Evolutionary conservation across 208 protist species (phyloP).

Genomic region (Trypanosoma boissoni): DNA sequence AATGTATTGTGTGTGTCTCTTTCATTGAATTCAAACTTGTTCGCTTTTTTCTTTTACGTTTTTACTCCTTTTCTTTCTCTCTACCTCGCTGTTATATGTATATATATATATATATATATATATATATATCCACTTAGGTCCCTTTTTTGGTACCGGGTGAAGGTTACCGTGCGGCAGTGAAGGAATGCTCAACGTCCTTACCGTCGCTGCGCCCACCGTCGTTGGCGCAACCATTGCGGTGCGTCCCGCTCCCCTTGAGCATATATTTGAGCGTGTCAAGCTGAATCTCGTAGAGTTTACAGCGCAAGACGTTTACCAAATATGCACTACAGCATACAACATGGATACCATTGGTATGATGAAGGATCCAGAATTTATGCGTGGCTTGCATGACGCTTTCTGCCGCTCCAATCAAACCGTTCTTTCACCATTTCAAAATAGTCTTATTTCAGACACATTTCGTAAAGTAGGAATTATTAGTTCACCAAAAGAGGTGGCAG

Average conservation of each 20-base stretch:
- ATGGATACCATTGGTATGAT: conserved; percentile 65
- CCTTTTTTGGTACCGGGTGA: not conserved
- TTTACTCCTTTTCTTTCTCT: not conserved
- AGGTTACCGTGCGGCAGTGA: not conserved
- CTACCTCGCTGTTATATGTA: not conserved
- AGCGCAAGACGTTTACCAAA: conserved; percentile 79
- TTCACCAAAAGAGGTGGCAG: conserved; percentile 51
- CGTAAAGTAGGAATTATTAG: conserved; percentile 61
- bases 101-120: not conserved
- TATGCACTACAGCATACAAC: conserved; percentile 68
- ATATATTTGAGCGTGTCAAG: conserved; percentile 62
- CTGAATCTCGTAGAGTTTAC: conserved; percentile 73
- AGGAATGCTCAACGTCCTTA: conserved; percentile 28
- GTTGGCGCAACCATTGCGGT: conserved; percentile 6
- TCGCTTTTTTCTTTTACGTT: not conserved
- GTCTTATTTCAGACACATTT: conserved; percentile 70
- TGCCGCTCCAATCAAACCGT: conserved; percentile 64
- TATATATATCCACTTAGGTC: not conserved
- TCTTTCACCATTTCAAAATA: conserved; percentile 79
- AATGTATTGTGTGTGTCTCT: not conserved
- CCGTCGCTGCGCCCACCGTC: conserved; percentile 15
- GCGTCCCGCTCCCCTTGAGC: conserved; percentile 26
- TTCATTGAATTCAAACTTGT: not conserved
- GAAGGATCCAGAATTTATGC: conserved; percentile 81
- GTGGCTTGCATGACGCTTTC: conserved; percentile 74